Conservation (phyloP, 371 early-diverging fungal species). For the Circinella umbellata region DNA sequence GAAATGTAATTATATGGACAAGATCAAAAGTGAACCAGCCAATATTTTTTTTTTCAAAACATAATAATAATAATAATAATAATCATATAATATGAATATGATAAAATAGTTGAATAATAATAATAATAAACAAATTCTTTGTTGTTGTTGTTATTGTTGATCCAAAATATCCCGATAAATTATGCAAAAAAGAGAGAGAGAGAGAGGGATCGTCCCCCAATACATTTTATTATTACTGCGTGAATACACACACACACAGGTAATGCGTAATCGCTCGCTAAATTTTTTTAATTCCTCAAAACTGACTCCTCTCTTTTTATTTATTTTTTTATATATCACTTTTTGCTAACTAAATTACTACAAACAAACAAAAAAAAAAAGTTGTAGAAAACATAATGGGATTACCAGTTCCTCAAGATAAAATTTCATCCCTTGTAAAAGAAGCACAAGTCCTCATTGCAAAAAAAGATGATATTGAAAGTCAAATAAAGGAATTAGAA, state of each 20-base stretch:
- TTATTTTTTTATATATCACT: neutral
- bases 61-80: too few relatives aligned
- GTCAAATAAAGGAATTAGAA: slow-evolving; percentile 59
- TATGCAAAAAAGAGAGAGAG: too few relatives aligned
- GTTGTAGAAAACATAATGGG: neutral
- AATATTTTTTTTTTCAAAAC: neutral
- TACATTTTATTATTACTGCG: too few relatives aligned
- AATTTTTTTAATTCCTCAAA: too few relatives aligned
- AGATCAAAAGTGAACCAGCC: slow-evolving; percentile 10
- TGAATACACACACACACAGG: too few relatives aligned
- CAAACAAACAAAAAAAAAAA: neutral
- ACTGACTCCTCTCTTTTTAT: too few relatives aligned
- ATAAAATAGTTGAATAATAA: too few relatives aligned
- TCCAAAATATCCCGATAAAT: neutral
- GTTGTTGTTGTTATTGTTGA: too few relatives aligned
- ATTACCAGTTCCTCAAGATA: slow-evolving; percentile 6
- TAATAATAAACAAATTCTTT: too few relatives aligned
- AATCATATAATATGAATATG: too few relatives aligned
- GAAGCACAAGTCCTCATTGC: slow-evolving; percentile 63
- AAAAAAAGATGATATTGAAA: slow-evolving; percentile 66
- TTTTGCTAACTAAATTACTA: neutral
- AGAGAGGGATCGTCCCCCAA: too few relatives aligned
- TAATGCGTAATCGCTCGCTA: too few relatives aligned
- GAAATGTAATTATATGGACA: neutral
- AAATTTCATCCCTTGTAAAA: slow-evolving; percentile 27